Base-by-base conservation (phyloP, 805 yeast species). In the Yarrowia divulgata region DNA sequence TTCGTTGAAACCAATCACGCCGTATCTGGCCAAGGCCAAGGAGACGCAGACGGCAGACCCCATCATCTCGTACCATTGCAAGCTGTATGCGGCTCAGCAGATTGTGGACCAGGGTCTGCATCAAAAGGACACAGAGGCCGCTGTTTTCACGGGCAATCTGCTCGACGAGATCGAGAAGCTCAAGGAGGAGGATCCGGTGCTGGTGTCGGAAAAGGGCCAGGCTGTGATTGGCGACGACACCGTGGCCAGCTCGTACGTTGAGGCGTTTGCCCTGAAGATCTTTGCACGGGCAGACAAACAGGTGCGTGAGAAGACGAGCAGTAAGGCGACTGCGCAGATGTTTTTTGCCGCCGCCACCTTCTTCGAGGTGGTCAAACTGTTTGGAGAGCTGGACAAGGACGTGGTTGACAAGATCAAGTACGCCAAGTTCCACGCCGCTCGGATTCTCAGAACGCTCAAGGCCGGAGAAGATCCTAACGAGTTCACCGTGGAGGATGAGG, bases 61-160 rank as follows among this genome's bases (percentile, higher is more conserved):
- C 0, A 79, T 88, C 12, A 84, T 91, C 37, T 81, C 94, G 6
- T 91, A 91, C 77, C 90, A 85, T 77, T 90, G 95, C 78, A 83
- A 81, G 71, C 76, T 89, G 63, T 88, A 89, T 75, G 90, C 93
- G 0, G 88, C 90, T 2, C 94, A 93, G 77, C 81, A 85, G 73
- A 87, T 94, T 3, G 79, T 94, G 23, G 82, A 82, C 45, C 78
- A 84, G 52, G 84, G 86, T 69, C 79, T 88, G 23, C 97, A 93
- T 74, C 79, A 84, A 29, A 73, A 80, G 1, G 85, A 85, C 70
- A 79, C 81, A 8, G 89, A 84, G 14, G 85, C 85, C 37, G 91
- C 91, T 14, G 74, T 73, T 1, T 86, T 85, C 73, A 91, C 94
- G 0, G 79, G 88, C 58, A 74, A 76, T 2, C 79, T 95, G 55